Base-by-base conservation (phyloP, 2,329 filamentous ascomycete species). In the Trichoderma asperellum region DNA sequence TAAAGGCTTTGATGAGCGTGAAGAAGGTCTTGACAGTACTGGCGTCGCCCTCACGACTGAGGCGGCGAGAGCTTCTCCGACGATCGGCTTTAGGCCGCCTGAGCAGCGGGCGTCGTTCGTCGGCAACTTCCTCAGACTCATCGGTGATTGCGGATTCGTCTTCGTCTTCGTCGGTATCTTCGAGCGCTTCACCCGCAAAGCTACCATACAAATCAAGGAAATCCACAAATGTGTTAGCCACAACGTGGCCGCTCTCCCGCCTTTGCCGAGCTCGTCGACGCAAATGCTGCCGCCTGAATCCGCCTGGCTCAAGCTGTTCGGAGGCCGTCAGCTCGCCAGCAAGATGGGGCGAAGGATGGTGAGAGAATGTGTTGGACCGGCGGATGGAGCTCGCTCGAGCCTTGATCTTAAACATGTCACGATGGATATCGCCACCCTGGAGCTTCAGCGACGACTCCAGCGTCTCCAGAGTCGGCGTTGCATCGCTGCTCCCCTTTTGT, bases 351-450 rank as follows among this genome's bases (percentile, higher is more conserved):
- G 76, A 77, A 6, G 78, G 77, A 1, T 85, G 82, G 72, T 87
- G 82, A 60, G 91, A 89, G 74, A 93, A 93, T 0, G 91, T 93
- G 65, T 86, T 86, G 18, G 91, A 84, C 71, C 91, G 86, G 74
- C 87, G 77, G 79, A 81, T 74, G 75, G 85, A 78, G 77, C 75
- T 77, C 35, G 79, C 80, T 49, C 88, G 83, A 4, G 64, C 88
- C 71, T 90, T 88, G 74, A 93, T 89, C 76, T 88, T 91, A 84
- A 92, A 94, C 40, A 94, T 86, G 74, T 92, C 90, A 40, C 92
- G 89, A 76, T 94, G 91, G 27, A 94, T 90, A 74, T 94, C 92
- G 52, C 92, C 92, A 63, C 92, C 92, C 75, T 91, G 91, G 3
- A 94, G 83, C 70, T 84, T 87, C 65, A 94, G 81, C 0, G 92